These are phyloP conservation scores for Aphanoascus verrucosus DNA, from an alignment of 2,329 filamentous ascomycete genomes.

Conservation along the genomic window DNA sequence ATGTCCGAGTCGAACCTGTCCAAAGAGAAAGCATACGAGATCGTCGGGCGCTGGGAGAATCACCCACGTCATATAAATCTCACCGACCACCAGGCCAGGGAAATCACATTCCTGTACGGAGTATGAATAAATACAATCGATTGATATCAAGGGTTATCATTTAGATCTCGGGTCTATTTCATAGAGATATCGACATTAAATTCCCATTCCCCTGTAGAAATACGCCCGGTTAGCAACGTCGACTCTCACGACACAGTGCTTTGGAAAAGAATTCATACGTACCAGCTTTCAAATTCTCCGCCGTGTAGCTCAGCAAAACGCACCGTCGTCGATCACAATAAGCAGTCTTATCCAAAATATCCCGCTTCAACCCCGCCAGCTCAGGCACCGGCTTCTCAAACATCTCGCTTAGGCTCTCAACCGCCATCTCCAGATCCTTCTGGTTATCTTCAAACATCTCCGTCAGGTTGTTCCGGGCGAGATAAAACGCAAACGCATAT, in stretches of 20 bases:
- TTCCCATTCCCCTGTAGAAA: constrained; percentile 33
- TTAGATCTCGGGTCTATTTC: not conserved
- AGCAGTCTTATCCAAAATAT: constrained; percentile 96
- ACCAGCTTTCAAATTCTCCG: constrained; percentile 83
- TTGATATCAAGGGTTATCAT: too few relatives aligned
- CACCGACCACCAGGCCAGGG: too few relatives aligned
- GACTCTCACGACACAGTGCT: not conserved
- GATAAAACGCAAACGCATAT: constrained; percentile 95
- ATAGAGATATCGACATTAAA: constrained; percentile 32
- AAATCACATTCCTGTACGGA: too few relatives aligned
- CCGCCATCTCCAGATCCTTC: constrained; percentile 92
- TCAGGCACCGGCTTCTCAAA: constrained; percentile 94
- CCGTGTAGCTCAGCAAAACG: constrained; percentile 83
- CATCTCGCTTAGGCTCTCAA: constrained; percentile 96
- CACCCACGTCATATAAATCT: too few relatives aligned
- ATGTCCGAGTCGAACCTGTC: too few relatives aligned
- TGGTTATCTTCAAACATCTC: constrained; percentile 99
- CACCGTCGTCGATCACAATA: constrained; percentile 91
- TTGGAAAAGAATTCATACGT: constrained; percentile 28
- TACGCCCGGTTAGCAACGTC: not conserved
- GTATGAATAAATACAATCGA: too few relatives aligned
- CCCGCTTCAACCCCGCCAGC: constrained; percentile 76
- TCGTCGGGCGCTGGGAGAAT: too few relatives aligned
- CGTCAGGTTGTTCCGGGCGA: constrained; percentile 89
- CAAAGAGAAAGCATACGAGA: too few relatives aligned